Base-by-base conservation (phyloP, 1,139 yeast species). In the Magnusiomyces ingens region DNA sequence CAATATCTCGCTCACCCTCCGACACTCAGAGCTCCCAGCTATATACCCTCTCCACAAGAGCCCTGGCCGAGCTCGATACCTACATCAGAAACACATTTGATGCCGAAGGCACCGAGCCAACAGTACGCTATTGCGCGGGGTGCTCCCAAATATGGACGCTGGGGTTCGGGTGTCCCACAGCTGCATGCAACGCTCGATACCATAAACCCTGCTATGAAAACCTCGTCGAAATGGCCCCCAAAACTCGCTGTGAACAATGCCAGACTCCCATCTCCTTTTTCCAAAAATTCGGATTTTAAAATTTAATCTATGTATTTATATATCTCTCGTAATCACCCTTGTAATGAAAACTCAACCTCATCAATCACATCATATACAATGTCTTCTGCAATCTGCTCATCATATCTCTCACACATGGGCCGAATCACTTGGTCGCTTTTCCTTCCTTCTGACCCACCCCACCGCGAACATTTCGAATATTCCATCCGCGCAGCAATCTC, bases 311-410 rank as follows among this genome's bases (percentile, higher is more conserved):
- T 26, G 4, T 26, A 8, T 8, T 26, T 26, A n/a, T 26, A 26
- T 26, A 26, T 5, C 4, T 26, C 4, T 26, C 32, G 8, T 26
- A 26, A 59, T 26, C 32, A 26, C 32, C 81, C 85, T 56, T 80
- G 67, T 58, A 78, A 77, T 55, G 79, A 82, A 45, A 82, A 87
- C 57, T 87, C 94, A 0, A 89, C 79, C 68, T 93, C 96, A 66
- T 93, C 97, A 2, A 93, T 64, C 3, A 91, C 64, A 67, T 93
- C 99, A 81, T 85, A 84, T 5, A 81, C 82, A 64, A 86, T 78
- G 61, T 89, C 96, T 58, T 90, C 96, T 0, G 89, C 84, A 11
- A 89, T 80, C 55, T 75, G 78, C 61, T 86, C 89, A 21, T 79
- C 77, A 62, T 82, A 88, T 40, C 95, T 69, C 52, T 80, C 81